Percentiles rank a stretch among this genome's conserved stretches.
phyloP scores from a whole-genome alignment of 257 asterid species.

The Solanum pennellii region DNA sequence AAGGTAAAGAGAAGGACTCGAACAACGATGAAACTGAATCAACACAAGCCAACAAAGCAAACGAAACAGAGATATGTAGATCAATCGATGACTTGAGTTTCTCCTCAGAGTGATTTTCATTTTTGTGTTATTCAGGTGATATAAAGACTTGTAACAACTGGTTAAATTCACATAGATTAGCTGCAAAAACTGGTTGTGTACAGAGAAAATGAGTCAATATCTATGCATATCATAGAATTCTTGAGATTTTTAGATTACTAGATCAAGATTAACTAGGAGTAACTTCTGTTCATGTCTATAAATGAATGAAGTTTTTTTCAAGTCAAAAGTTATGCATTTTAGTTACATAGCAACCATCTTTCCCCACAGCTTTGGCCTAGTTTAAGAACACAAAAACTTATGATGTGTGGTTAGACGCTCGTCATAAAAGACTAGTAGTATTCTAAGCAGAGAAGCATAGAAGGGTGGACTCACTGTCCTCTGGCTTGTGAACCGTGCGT shows the following conservation, averaged over 20 bases:
- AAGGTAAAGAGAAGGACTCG: slow-evolving; percentile 8
- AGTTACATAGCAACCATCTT: neutral
- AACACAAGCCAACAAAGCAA: neutral
- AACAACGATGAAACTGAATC: neutral
- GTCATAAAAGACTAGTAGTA: neutral
- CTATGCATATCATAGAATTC: neutral
- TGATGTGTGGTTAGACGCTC: neutral
- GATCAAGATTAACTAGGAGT: neutral
- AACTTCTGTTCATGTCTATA: neutral
- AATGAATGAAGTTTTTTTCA: neutral
- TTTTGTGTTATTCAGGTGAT: neutral
- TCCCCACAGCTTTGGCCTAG: neutral
- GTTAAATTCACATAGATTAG: neutral
- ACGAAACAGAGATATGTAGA: slow-evolving; percentile 7
- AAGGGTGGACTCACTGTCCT: neutral
- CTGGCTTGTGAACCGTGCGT: neutral
- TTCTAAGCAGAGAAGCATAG: neutral
- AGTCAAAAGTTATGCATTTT: neutral
- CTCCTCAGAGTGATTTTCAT: slow-evolving; percentile 10
- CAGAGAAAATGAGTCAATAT: neutral
- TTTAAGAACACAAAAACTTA: neutral
- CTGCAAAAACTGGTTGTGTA: neutral
- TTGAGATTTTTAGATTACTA: neutral
- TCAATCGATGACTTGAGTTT: slow-evolving; percentile 17
- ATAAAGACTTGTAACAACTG: neutral